Evolutionary conservation across 768 basidiomycete genomes (phyloP), one percentile per base, ranked within the genome.

Genomic region (Collybiopsis luxurians): DNA sequence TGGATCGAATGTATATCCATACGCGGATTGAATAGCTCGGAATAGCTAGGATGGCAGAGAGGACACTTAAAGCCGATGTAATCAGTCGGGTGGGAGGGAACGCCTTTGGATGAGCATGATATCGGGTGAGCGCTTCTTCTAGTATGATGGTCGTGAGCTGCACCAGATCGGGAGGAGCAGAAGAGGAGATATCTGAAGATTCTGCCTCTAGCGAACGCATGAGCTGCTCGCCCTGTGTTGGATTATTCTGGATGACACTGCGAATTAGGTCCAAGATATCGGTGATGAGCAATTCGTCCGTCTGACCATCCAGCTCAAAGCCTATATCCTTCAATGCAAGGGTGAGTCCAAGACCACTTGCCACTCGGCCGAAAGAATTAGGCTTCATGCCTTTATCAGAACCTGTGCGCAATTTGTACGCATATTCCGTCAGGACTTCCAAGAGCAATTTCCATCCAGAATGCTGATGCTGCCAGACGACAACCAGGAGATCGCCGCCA

Each of bases 1-100:
- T 89, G 4, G 89, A 89, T 12, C 92, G 86, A 19, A 95, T 81
- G 64, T 90, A 95, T 10, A 93, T 75, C 94, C 93, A 96, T 23
- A 95, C 90, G 2, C 89, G 81, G 61, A 84, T 83, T n/a, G 90
- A 89, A 64, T 88, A 88, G 44, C 75, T 78, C 1, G 89, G 90
- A 12, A 90, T 72, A 1, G 85, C 82, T 34, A 95, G 79, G 28
- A 95, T 78, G 0, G 87, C 87, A 3, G 90, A 79, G 19, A 96
- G 80, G 12, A 95, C 86, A 53, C 85, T 89, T 75, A 96, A 82
- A 3, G 91, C 84, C 7, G 89, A 90, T 2, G 89, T 88, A 59
- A 92, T 86, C 58, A 92, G 77, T 40, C 82, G 79, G 0, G 82
- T 79, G 19, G 81, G 78, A 21, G 80, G 71, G n/a, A 75, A 73